Conservation (phyloP, 2,329 filamentous ascomycete species). For the Ophiocordyceps robertsii region DNA sequence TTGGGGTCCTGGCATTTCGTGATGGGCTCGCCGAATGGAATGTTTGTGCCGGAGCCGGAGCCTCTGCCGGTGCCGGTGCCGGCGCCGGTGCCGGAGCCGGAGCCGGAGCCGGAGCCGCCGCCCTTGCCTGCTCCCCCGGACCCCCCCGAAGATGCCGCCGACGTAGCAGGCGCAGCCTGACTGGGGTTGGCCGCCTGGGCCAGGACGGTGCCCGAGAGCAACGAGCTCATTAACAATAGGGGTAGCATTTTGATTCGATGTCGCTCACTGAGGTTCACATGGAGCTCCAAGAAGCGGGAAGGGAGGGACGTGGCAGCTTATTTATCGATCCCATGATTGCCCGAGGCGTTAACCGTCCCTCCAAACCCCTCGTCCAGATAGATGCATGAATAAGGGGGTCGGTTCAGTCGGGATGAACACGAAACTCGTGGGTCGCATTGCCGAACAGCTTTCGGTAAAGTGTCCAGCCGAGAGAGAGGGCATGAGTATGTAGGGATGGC, state of each 20-base stretch:
- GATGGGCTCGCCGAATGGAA: conserved; percentile 6
- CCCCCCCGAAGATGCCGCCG: no score
- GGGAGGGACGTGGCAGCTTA: background rate
- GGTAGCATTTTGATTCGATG: background rate
- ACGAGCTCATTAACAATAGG: background rate
- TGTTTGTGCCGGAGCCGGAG: background rate
- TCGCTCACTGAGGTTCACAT: background rate
- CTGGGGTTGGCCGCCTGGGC: background rate
- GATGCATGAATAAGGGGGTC: background rate
- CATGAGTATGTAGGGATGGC: no score
- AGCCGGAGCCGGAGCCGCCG: no score
- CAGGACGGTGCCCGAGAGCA: background rate
- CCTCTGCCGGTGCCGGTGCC: background rate
- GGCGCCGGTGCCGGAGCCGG: no score
- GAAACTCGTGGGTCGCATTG: background rate
- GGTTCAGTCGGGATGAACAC: background rate
- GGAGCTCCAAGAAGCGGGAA: background rate
- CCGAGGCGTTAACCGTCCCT: background rate
- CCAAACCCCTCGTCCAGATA: background rate
- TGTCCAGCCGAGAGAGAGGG: background rate
- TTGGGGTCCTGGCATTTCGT: conserved; percentile 10
- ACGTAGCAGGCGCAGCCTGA: no score
- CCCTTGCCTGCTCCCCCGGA: background rate
- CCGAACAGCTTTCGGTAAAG: background rate
- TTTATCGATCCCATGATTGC: background rate